Base-by-base conservation (phyloP, 2,329 filamentous ascomycete species). In the Cercospora brassicicola region DNA sequence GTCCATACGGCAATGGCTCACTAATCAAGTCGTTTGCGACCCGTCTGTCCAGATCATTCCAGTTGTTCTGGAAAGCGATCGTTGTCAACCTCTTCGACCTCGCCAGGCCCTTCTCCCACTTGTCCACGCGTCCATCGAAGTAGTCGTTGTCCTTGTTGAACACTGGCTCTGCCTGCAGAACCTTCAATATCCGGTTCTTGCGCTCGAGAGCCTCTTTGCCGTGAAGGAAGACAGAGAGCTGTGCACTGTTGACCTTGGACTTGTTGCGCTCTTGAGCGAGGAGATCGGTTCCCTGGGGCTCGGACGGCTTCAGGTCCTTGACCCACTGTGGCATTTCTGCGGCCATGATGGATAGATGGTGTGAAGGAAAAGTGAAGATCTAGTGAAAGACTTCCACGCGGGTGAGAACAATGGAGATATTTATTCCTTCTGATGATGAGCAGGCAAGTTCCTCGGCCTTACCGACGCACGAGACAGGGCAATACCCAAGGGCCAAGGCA, bases 81-180 rank as follows among this genome's bases (percentile, higher is more conserved):
- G 90, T 87, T 65, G 88, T 86, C 73, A 94, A 80, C 61, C 86
- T 85, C 84, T 94, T 94, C 57, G 85, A 90, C 67, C 90, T 84
- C 5, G 87, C 90, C 65, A 94, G 82, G 1, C 91, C 87, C 36
- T 86, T 87, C 76, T 91, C 86, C 74, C 93, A 89, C 59, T 88
- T 85, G 70, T 91, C 89, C 28, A 87, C 84, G 55, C 91, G 84
- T 51, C 90, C 90, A 72, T 87, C 85, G 78, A 91, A 91, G 80
- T 92, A 92, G 77, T 93, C 92, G 71, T 90, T 88, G 2, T 88
- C 88, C 81, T 93, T 94, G 80, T 93, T 89, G 73, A 94, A 93
- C 66, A 92, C 85, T 62, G 87, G 86, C 67, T 94, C 90, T 0
- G 84, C 78, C 73, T 89, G 82, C 4, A 94, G 84, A n/a, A 92